Base-by-base conservation (phyloP, 345 rosid genomes). In the Salix udensis region DNA sequence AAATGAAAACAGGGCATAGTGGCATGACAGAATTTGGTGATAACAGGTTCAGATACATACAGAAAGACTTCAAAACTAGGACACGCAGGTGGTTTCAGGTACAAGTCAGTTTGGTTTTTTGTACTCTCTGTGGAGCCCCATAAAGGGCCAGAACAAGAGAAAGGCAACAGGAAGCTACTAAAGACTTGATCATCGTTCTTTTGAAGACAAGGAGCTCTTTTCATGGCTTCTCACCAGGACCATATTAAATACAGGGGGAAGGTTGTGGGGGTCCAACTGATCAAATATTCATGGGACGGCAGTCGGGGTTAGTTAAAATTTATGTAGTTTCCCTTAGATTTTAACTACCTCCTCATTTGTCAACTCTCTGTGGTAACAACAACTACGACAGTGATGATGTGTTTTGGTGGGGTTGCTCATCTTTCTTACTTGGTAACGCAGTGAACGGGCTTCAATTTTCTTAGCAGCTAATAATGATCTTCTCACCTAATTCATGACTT, bases 1-100 rank as follows among this genome's bases (percentile, higher is more conserved):
- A 79, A 77, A 70, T 66, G 64, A 64, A 84, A 80, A 73, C 80
- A 62, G 71, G 88, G 70, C 86, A 87, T 84, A 66, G 71, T 34
- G 68, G 75, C 75, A 40, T 14, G 52, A 53, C 46, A 52, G 70
- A 79, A 68, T 64, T 70, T 69, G 42, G 70, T 28, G 36, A 65
- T 39, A 73, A 37, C 12, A 61, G 50, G 40, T 31, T 64, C 69
- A 16, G 40, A 68, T 42, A 34, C 42, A 82, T 23, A 76, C 75
- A 58, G 83, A 21, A 60, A 76, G 34, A 67, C 77, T 66, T 74
- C 23, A 40, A 72, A 74, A 78, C 86, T 70, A 66, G 73, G 78
- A 83, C 77, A 28, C 64, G 44, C 80, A 72, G 77, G 67, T 60
- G 85, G 75, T 76, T 79, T 78, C 81, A 76, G 65, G 14, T 28